Percentiles rank a stretch among this genome's conserved stretches.
phyloP scores from a whole-genome alignment of 495 filamentous ascomycete genomes.

The Lasiosphaeris hirsuta region DNA sequence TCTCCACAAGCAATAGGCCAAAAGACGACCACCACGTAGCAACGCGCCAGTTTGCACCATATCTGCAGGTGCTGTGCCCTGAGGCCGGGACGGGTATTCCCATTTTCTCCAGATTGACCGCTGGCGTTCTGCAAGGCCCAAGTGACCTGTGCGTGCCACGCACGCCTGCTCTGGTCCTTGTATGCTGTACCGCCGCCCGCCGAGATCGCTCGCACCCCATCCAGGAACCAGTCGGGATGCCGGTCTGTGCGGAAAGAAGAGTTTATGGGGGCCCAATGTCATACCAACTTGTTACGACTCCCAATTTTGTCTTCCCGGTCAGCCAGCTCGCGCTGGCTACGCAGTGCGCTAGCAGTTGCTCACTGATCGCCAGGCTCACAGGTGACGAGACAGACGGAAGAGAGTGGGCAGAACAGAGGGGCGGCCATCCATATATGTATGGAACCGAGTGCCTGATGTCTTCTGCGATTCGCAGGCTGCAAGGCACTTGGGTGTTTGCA shows the following conservation, averaged over 20 bases:
- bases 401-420: no score
- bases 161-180: not conserved
- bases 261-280: constrained; percentile 18
- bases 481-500: no score
- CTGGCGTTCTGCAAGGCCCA: not conserved
- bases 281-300: constrained; percentile 9
- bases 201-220: constrained; percentile 8
- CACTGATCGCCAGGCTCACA: no score
- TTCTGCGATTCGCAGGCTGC: no score
- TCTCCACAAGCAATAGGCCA: constrained; percentile 33
- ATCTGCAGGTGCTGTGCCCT: constrained; percentile 13
- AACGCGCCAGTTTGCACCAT: constrained; percentile 32
- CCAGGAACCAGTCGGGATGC: constrained; percentile 19
- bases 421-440: no score
- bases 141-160: not conserved
- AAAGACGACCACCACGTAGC: constrained; percentile 47
- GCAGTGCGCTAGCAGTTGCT: no score
- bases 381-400: no score
- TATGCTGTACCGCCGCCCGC: constrained; percentile 8
- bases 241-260: constrained; percentile 7
- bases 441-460: no score
- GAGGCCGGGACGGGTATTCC: constrained; percentile 19
- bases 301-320: not conserved
- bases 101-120: constrained; percentile 13
- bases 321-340: no score